Conservation (phyloP, 2,329 filamentous ascomycete genomes). For the Fusarium sterilihyphosum region DNA sequence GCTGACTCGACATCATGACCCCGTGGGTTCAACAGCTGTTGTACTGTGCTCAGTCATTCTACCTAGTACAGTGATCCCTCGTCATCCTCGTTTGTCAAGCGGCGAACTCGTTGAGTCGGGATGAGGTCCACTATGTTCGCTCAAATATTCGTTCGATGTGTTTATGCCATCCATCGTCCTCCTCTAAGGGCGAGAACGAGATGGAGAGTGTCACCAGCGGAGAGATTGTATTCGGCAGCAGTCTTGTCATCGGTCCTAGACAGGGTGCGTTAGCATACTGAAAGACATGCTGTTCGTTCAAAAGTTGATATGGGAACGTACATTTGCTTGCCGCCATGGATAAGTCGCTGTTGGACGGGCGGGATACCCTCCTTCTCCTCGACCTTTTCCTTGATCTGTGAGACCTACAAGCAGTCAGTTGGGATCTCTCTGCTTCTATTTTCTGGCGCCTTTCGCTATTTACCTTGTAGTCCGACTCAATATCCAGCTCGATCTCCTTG, state of each 20-base stretch:
- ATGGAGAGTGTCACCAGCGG: slow-evolving; percentile 93
- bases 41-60: slow-evolving; percentile 9
- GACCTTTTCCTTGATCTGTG: slow-evolving; percentile 97
- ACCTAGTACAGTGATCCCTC: slow-evolving; percentile 27
- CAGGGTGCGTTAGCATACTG: not conserved
- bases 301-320: slow-evolving; percentile 53
- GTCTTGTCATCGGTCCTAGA: slow-evolving; percentile 93
- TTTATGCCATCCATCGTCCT: slow-evolving; percentile 56
- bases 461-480: slow-evolving; percentile 94
- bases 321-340: slow-evolving; percentile 99
- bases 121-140: not conserved
- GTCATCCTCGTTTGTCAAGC: not conserved
- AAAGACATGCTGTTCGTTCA: not conserved
- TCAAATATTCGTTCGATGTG: slow-evolving; percentile 4
- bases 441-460: slow-evolving; percentile 11
- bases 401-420: slow-evolving; percentile 68
- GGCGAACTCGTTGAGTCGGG: not conserved
- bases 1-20: slow-evolving; percentile 9
- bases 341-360: slow-evolving; percentile 94
- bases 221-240: slow-evolving; percentile 87
- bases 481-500: slow-evolving; percentile 98
- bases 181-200: slow-evolving; percentile 94
- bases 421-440: not conserved
- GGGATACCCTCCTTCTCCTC: slow-evolving; percentile 99
- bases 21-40: slow-evolving; percentile 7